Conservation (phyloP, 306 rosid species). For the Gastrolobium bilobum region DNA sequence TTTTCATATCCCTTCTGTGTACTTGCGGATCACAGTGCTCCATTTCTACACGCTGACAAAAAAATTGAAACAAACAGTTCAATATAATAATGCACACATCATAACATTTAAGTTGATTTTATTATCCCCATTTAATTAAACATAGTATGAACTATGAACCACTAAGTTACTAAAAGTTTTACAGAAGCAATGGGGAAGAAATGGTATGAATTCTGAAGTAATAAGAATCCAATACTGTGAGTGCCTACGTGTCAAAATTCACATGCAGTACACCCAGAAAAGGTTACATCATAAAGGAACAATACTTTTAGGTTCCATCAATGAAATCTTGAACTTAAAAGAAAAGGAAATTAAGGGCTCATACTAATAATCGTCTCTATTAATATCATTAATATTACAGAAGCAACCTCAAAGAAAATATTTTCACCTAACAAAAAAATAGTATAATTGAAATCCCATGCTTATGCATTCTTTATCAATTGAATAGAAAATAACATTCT, state of each 20-base stretch:
- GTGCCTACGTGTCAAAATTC: not conserved
- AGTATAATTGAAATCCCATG: constrained; percentile 2
- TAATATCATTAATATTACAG: not conserved
- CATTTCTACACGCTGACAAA: constrained; percentile 57
- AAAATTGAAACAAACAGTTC: not conserved
- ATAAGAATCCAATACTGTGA: not conserved
- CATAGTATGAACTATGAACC: too few species aligned
- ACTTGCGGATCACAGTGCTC: constrained; percentile 70
- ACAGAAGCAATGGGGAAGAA: constrained; percentile 13
- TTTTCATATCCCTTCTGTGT: constrained; percentile 75
- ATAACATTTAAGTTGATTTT: not conserved
- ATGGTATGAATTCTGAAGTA: not conserved
- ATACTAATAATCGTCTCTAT: not conserved
- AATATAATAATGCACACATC: constrained; percentile 11
- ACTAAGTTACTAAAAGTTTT: not conserved
- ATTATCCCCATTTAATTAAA: not conserved
- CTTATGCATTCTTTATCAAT: not conserved
- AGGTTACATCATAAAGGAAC: constrained; percentile 5
- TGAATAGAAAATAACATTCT: not conserved
- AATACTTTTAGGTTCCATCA: not conserved
- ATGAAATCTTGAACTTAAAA: not conserved
- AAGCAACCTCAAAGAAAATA: not conserved
- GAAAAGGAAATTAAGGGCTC: not conserved
- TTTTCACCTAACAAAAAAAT: not conserved
- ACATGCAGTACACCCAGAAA: not conserved